A percentile compares a stretch with the other conserved stretches of the same genome.
Evolutionary conservation across 73 alveolate genomes (phyloP).

Genomic region (Paramecium octaurelia): DNA sequence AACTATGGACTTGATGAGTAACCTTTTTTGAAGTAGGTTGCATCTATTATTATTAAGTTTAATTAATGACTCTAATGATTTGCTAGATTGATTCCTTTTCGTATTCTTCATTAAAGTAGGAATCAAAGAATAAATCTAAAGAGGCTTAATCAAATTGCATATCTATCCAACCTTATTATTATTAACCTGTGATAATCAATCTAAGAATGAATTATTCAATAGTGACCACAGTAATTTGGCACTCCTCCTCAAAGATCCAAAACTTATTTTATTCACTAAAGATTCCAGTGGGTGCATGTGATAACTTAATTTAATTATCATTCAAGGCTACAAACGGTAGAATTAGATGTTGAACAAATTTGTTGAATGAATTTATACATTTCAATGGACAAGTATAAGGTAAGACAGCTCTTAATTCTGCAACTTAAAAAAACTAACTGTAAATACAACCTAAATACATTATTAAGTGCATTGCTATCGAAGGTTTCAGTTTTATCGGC

Average conservation of each 20-base stretch:
- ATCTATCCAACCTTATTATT: background rate
- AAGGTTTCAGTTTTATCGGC: background rate
- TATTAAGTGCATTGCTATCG: background rate
- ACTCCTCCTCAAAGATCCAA: constrained; percentile 24
- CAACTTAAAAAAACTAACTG: background rate
- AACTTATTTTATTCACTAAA: background rate
- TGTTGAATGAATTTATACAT: background rate
- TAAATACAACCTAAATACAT: background rate
- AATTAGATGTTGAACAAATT: background rate
- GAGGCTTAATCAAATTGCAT: background rate
- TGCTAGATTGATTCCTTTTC: background rate
- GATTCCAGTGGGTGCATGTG: background rate
- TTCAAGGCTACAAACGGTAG: background rate
- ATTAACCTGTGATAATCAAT: background rate
- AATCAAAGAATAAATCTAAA: background rate
- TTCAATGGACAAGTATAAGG: constrained; percentile 39
- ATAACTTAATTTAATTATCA: background rate
- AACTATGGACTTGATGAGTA: background rate
- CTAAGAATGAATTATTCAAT: background rate
- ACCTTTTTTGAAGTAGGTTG: background rate
- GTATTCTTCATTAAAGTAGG: background rate
- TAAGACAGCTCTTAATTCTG: background rate
- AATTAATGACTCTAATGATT: background rate
- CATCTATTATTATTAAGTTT: background rate
- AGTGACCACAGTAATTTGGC: background rate